A percentile compares a stretch with the other conserved stretches of the same genome.
Evolutionary conservation across 1,284 basidiomycete genomes (phyloP).

Genomic region (Ustilago curta): DNA sequence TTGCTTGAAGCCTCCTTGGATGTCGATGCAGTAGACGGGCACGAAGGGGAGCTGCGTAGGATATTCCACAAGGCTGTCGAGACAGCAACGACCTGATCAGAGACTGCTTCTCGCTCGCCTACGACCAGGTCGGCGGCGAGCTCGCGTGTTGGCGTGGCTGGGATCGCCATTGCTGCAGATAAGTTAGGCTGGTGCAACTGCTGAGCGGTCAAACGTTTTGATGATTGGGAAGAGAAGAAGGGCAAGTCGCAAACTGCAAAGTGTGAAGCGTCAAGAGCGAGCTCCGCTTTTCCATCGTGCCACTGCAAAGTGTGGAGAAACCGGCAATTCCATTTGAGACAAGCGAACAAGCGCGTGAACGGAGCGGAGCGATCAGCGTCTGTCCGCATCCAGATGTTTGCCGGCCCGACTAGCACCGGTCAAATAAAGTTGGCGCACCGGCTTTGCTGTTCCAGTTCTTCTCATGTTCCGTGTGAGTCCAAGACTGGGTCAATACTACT

Average conservation of each 20-base stretch:
- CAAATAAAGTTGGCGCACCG: not conserved
- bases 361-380: constrained; percentile 8
- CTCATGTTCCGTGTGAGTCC: no score
- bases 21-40: constrained; percentile 1
- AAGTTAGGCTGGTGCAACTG: not conserved
- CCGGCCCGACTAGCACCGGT: constrained; percentile 1
- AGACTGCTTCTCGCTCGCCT: constrained; percentile 30
- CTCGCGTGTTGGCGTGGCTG: constrained; percentile 13
- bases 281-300: no score
- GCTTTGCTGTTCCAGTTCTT: not conserved
- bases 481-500: no score
- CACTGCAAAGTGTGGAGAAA: constrained; percentile 38
- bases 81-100: constrained; percentile 32
- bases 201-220: not conserved
- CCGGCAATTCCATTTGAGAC: not conserved
- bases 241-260: no score
- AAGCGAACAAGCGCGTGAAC: not conserved
- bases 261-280: no score
- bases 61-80: constrained; percentile 30
- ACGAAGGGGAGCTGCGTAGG: not conserved
- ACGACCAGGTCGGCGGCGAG: constrained; percentile 35
- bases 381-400: not conserved
- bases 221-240: not conserved
- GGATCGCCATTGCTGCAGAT: constrained; percentile 26
- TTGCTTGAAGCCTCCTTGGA: constrained; percentile 1